Evolutionary conservation across 371 early-diverging fungal species (phyloP).

Genomic region (Mucor circinelloides): DNA sequence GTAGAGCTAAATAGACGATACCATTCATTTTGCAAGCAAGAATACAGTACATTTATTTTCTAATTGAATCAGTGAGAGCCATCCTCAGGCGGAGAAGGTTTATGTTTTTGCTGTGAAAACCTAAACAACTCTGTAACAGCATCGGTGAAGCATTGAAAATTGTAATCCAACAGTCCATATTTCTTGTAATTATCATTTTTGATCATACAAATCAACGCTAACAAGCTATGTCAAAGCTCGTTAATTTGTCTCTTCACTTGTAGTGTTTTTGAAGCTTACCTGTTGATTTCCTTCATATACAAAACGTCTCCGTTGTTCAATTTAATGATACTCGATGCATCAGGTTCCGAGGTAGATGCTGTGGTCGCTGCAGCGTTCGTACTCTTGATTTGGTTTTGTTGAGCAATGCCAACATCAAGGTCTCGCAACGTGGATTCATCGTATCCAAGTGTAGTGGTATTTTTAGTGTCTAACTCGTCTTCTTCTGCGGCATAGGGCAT

Average conservation of each 20-base stretch:
- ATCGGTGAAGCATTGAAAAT: conserved; percentile 75
- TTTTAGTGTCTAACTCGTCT: background rate
- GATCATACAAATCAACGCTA: conserved; percentile 80
- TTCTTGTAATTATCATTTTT: conserved; percentile 85
- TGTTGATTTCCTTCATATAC: conserved; percentile 78
- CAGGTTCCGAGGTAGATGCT: conserved; percentile 15
- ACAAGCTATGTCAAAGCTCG: conserved; percentile 39
- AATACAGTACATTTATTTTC: too few species aligned
- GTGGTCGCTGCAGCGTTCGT: background rate
- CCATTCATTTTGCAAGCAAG: too few species aligned
- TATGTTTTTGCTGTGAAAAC: conserved; percentile 7
- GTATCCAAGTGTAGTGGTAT: background rate
- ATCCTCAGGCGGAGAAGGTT: background rate
- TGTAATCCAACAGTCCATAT: conserved; percentile 85
- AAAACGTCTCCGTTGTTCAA: conserved; percentile 81
- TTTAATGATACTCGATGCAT: conserved; percentile 62
- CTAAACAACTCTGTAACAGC: conserved; percentile 59
- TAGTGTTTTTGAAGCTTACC: conserved; percentile 33
- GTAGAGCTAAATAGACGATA: too few species aligned
- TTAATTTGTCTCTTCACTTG: background rate
- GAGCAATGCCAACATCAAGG: background rate
- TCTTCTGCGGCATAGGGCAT: background rate
- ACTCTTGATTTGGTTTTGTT: background rate
- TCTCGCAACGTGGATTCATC: conserved; percentile 9
- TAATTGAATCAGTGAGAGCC: too few species aligned